These are phyloP conservation scores for Rhodosporidiobolus odoratus DNA, from an alignment of 768 basidiomycete genomes.

Conservation along the genomic window DNA sequence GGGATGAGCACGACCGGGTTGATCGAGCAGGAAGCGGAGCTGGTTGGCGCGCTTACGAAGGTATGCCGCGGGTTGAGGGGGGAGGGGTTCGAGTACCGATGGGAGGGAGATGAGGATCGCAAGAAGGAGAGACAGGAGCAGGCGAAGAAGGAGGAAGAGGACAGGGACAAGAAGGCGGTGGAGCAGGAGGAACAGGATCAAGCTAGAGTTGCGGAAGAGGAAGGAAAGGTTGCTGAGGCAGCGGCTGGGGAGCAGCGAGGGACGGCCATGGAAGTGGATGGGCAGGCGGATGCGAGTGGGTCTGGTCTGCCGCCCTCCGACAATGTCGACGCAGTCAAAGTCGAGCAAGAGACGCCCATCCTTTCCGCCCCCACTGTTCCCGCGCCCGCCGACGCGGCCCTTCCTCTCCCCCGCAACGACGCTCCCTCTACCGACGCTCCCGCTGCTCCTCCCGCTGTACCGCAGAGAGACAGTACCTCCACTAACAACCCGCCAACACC, in stretches of 20 bases:
- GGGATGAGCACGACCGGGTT: conserved; percentile 33
- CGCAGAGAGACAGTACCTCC: not conserved
- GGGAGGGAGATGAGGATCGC: conserved; percentile 33
- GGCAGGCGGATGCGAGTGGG: not conserved
- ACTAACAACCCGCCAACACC: not conserved
- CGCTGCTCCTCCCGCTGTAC: no score
- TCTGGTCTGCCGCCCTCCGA: no score
- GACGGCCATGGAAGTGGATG: not conserved
- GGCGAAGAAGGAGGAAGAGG: conserved; percentile 5
- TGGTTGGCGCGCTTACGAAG: conserved; percentile 25
- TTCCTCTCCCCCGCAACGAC: not conserved
- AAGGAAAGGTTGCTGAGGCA: not conserved
- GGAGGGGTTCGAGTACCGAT: conserved; percentile 39
- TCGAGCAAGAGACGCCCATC: conserved; percentile 17
- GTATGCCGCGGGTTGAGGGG: conserved; percentile 39
- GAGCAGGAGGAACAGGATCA: conserved; percentile 1
- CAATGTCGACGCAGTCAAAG: conserved; percentile 8
- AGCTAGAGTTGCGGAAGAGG: not conserved
- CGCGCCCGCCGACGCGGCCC: not conserved
- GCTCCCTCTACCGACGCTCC: not conserved
- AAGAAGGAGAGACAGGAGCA: not conserved
- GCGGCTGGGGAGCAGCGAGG: not conserved
- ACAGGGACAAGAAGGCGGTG: not conserved
- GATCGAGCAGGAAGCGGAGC: conserved; percentile 40
- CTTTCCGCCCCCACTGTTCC: not conserved